Percentiles rank a stretch among this genome's conserved stretches.
phyloP scores from a whole-genome alignment of 768 basidiomycete species.

The Cystobasidium tubakii region DNA sequence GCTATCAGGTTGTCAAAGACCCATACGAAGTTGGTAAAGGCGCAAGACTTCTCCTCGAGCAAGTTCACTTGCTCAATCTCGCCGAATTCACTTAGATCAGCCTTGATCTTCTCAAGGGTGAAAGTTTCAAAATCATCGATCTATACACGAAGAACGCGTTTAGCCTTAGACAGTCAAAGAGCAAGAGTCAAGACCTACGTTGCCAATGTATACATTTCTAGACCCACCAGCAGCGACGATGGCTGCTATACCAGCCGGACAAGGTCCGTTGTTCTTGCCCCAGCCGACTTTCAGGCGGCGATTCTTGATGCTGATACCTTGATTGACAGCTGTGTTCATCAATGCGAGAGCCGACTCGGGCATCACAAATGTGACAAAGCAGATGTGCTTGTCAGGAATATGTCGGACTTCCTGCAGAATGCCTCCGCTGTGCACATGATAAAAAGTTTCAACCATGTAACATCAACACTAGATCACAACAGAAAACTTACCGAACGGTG shows the following conservation, averaged over 20 bases:
- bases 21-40: constrained; percentile 76
- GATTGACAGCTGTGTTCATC: constrained; percentile 82
- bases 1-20: neutral
- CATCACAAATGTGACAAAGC: constrained; percentile 82
- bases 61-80: constrained; percentile 71
- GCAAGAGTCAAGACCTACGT: constrained; percentile 46
- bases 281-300: constrained; percentile 93
- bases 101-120: constrained; percentile 77
- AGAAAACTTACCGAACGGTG: constrained; percentile 58
- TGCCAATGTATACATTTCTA: constrained; percentile 92
- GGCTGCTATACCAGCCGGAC: constrained; percentile 73
- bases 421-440: constrained; percentile 58
- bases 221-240: constrained; percentile 90
- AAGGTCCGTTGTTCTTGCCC: constrained; percentile 90
- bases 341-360: constrained; percentile 87
- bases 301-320: constrained; percentile 85
- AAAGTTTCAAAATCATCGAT: constrained; percentile 90
- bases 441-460: neutral
- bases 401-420: constrained; percentile 90
- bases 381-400: constrained; percentile 71
- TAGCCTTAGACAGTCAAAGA: neutral
- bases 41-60: constrained; percentile 66
- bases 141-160: constrained; percentile 27
- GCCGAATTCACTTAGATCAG: constrained; percentile 91
- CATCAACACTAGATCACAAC: neutral